Percentiles rank a stretch among this genome's conserved stretches.
Evolutionary conservation across 2,329 filamentous ascomycete genomes (phyloP).

Genomic region (Fusarium nisikadoi): DNA sequence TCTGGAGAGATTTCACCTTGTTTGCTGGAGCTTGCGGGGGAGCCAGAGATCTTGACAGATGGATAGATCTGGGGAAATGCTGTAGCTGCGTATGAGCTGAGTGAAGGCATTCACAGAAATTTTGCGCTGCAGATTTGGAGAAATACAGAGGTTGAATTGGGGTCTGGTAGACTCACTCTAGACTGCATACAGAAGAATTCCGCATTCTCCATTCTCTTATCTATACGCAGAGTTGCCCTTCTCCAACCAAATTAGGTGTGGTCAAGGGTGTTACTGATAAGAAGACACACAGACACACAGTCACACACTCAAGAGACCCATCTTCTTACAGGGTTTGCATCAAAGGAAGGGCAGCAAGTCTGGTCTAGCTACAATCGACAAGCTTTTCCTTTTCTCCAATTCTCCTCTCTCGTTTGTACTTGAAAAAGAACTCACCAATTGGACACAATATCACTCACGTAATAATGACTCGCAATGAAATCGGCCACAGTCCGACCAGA

Average conservation of each 20-base stretch:
- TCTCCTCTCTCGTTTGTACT: background rate
- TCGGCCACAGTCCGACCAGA: constrained; percentile 28
- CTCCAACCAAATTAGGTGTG: constrained; percentile 31
- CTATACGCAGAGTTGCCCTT: constrained; percentile 13
- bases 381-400: background rate
- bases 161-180: constrained; percentile 12
- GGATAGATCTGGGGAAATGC: background rate
- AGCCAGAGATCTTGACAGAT: constrained; percentile 5
- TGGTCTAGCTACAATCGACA: background rate
- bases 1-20: constrained; percentile 30
- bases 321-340: constrained; percentile 6
- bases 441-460: background rate
- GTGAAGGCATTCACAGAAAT: constrained; percentile 23
- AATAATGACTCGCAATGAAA: constrained; percentile 13
- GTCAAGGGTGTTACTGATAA: constrained; percentile 29
- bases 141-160: constrained; percentile 20
- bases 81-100: background rate
- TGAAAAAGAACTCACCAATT: background rate
- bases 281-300: background rate
- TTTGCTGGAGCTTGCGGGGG: constrained; percentile 38
- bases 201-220: constrained; percentile 18
- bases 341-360: background rate
- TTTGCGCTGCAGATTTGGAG: constrained; percentile 25
- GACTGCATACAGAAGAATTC: background rate
- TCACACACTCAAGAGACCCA: background rate